These are phyloP conservation scores for Imleria badia DNA, from an alignment of 768 basidiomycete genomes.

Conservation along the genomic window DNA sequence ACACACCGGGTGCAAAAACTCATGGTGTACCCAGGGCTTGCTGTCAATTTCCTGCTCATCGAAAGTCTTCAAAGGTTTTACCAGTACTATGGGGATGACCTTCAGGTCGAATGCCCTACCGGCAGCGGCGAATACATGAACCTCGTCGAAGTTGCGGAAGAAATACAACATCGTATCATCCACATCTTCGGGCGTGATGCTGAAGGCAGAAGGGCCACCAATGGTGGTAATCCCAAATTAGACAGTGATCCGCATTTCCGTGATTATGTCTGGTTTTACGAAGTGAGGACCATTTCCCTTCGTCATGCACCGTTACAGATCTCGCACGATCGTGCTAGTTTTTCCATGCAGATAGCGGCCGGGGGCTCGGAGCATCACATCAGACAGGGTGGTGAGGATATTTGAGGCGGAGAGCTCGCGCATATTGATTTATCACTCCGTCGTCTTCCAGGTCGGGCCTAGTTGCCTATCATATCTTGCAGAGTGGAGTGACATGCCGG, in stretches of 20 bases:
- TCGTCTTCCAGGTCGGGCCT: slow-evolving; percentile 66
- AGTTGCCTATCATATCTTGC: slow-evolving; percentile 88
- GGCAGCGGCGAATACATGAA: slow-evolving; percentile 99
- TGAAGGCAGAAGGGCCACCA: slow-evolving; percentile 84
- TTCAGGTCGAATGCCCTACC: slow-evolving; percentile 95
- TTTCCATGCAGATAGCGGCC: slow-evolving; percentile 93
- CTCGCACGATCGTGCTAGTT: slow-evolving; percentile 48
- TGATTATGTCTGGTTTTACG: slow-evolving; percentile 96
- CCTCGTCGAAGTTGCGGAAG: slow-evolving; percentile 89
- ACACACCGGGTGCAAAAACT: background rate
- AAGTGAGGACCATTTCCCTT: slow-evolving; percentile 47
- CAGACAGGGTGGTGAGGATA: slow-evolving; percentile 88
- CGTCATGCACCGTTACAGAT: background rate
- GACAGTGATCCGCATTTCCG: slow-evolving; percentile 94
- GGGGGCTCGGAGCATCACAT: slow-evolving; percentile 94
- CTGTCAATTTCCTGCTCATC: slow-evolving; percentile 93
- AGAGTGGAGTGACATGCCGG: slow-evolving; percentile 85
- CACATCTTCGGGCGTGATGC: slow-evolving; percentile 96
- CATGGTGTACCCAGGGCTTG: slow-evolving; percentile 63
- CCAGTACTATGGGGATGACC: slow-evolving; percentile 92
- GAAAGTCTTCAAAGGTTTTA: slow-evolving; percentile 97
- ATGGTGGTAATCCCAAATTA: slow-evolving; percentile 84
- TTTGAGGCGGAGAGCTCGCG: background rate
- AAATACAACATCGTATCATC: slow-evolving; percentile 98
- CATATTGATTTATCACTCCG: background rate